Conservation (phyloP, 2,329 filamentous ascomycete species). For the Aureobasidium sp. region DNA sequence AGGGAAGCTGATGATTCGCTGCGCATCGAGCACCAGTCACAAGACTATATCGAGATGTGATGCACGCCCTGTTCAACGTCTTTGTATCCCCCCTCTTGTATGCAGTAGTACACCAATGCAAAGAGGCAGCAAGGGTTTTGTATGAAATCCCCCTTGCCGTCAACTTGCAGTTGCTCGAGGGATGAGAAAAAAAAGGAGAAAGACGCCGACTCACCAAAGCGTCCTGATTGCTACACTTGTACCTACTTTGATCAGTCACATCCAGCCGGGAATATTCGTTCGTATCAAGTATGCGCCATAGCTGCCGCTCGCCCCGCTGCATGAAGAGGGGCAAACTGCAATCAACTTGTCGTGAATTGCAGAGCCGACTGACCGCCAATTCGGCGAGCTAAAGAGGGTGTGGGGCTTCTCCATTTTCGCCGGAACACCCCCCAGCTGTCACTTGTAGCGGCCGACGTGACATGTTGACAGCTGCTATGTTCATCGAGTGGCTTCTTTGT, state of each 20-base stretch:
- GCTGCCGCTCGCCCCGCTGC: neutral
- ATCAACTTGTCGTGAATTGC: neutral
- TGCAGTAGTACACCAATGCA: neutral
- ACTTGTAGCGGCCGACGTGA: neutral
- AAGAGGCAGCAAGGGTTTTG: neutral
- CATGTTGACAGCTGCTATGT: neutral
- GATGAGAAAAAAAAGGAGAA: neutral
- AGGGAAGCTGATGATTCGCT: constrained; percentile 4
- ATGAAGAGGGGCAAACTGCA: constrained; percentile 5
- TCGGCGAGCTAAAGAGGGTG: neutral
- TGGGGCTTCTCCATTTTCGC: neutral
- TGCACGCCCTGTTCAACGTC: neutral
- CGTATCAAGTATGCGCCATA: neutral
- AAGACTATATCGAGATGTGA: neutral
- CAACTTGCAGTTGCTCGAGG: neutral
- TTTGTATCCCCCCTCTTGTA: neutral
- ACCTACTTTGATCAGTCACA: neutral
- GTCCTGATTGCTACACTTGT: neutral
- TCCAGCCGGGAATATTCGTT: neutral
- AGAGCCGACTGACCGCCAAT: constrained; percentile 7
- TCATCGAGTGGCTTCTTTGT: neutral
- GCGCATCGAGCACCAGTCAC: neutral
- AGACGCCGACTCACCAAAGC: neutral
- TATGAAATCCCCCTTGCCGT: neutral
- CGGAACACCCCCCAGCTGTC: neutral